phyloP scores from a whole-genome alignment of 2,329 filamentous ascomycete species.

The Colletotrichum sp. region DNA sequence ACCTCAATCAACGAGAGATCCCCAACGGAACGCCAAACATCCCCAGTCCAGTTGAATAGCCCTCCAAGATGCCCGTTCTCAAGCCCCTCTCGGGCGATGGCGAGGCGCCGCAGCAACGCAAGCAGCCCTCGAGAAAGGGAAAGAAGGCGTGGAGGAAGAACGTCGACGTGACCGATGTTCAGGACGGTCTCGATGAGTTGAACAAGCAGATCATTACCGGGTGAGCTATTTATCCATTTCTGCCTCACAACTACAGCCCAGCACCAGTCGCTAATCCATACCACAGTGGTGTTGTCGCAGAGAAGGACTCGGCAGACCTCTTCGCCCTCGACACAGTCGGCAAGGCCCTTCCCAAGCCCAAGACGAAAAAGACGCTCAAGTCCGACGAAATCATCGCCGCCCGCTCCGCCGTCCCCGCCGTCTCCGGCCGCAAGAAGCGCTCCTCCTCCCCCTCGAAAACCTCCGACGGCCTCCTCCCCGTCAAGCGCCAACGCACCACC shows the following conservation, averaged over 20 bases:
- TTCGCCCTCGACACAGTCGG: constrained; percentile 84
- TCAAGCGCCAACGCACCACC: constrained; percentile 77
- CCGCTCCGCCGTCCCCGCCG: constrained; percentile 81
- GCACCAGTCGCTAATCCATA: neutral
- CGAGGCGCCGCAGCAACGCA: constrained; percentile 78
- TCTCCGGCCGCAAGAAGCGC: constrained; percentile 77
- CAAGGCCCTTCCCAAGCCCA: constrained; percentile 68
- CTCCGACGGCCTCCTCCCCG: constrained; percentile 73
- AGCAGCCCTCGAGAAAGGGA: constrained; percentile 91
- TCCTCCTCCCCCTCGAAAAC: constrained; percentile 59
- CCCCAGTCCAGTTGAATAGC: neutral
- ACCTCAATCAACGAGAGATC: neutral
- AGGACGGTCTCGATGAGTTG: constrained; percentile 80
- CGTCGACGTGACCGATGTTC: constrained; percentile 88
- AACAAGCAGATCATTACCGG: constrained; percentile 92
- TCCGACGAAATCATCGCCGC: constrained; percentile 89
- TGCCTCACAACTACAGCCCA: neutral
- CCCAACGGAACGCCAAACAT: neutral
- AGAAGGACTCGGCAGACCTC: constrained; percentile 82
- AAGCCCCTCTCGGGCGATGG: constrained; percentile 52
- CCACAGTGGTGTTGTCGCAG: constrained; percentile 79
- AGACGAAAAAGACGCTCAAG: constrained; percentile 79
- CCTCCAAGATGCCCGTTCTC: constrained; percentile 57
- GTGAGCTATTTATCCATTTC: constrained; percentile 48
- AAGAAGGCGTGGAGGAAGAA: constrained; percentile 99